Conservation (phyloP, 305 asterid species). For the Fraxinus sp. region DNA sequence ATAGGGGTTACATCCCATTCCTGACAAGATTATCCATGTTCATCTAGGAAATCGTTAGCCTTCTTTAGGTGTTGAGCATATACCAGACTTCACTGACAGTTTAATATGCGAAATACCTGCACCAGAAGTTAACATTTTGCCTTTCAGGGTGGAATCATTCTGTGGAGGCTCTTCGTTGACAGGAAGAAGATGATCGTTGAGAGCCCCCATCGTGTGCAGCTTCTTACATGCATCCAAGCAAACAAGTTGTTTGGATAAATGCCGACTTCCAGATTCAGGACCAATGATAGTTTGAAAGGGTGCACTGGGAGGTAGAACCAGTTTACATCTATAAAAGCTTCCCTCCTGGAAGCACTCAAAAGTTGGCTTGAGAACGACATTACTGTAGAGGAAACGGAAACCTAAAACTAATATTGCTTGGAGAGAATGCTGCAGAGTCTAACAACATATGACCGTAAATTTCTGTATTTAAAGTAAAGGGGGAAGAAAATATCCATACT, state of each 20-base stretch:
- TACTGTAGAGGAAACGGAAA: conserved; percentile 40
- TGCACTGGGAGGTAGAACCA: conserved; percentile 75
- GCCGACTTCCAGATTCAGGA: conserved; percentile 45
- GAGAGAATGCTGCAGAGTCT: background rate
- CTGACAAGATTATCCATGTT: background rate
- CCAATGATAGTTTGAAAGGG: conserved; percentile 60
- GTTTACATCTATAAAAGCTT: conserved; percentile 44
- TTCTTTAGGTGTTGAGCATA: background rate
- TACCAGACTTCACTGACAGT: background rate
- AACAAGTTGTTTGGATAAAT: conserved; percentile 63
- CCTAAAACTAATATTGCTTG: background rate
- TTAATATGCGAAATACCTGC: conserved; percentile 45
- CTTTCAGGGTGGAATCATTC: conserved; percentile 30
- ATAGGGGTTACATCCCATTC: too few species aligned
- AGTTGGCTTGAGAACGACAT: conserved; percentile 45
- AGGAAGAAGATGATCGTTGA: conserved; percentile 63
- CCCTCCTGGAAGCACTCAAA: conserved; percentile 57
- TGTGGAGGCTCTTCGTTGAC: conserved; percentile 32
- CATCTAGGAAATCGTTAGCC: background rate
- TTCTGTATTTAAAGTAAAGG: background rate
- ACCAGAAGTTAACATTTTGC: conserved; percentile 43
- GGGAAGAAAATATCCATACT: conserved; percentile 41
- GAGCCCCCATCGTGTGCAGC: conserved; percentile 70
- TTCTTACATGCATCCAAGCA: conserved; percentile 88
- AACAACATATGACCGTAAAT: background rate